phyloP scores from a whole-genome alignment of 306 rosid genomes.

The Fagus crenata region DNA sequence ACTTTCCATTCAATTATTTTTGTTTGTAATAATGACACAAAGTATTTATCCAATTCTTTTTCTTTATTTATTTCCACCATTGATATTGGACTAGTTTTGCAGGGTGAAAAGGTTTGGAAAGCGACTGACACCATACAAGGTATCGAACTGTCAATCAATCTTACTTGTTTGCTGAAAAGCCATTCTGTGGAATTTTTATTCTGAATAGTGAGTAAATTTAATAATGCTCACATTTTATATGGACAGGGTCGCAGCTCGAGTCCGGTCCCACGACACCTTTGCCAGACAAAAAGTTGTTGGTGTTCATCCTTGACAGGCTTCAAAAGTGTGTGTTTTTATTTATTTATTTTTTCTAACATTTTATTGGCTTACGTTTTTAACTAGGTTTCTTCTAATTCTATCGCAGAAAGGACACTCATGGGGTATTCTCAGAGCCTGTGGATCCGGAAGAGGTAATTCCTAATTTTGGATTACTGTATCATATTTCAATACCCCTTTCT shows the following conservation, averaged over 20 bases:
- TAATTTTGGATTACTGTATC: constrained; percentile 10
- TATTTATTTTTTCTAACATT: constrained; percentile 16
- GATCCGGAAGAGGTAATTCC: constrained; percentile 78
- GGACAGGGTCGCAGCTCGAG: constrained; percentile 85
- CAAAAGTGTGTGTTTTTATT: constrained; percentile 71
- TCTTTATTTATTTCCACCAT: constrained; percentile 33
- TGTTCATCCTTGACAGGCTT: constrained; percentile 97
- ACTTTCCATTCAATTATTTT: constrained; percentile 26
- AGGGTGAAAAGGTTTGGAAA: constrained; percentile 71
- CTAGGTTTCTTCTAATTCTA: constrained; percentile 27
- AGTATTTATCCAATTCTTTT: constrained; percentile 25
- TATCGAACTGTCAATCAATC: constrained; percentile 50
- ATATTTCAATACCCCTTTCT: constrained; percentile 12
- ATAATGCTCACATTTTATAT: constrained; percentile 40
- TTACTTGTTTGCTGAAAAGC: constrained; percentile 32
- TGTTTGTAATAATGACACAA: constrained; percentile 20
- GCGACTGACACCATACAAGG: constrained; percentile 87
- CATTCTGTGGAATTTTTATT: constrained; percentile 50
- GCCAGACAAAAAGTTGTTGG: constrained; percentile 99
- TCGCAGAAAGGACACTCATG: constrained; percentile 92
- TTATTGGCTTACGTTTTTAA: constrained; percentile 37
- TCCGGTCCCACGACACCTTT: constrained; percentile 98
- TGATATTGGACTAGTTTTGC: constrained; percentile 57
- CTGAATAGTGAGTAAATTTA: constrained; percentile 30
- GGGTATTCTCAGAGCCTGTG: constrained; percentile 92